Percentiles rank a stretch among this genome's conserved stretches.
phyloP scores from a whole-genome alignment of 2,329 filamentous ascomycete genomes.

The Graphilbum ipis-grandicollis region DNA sequence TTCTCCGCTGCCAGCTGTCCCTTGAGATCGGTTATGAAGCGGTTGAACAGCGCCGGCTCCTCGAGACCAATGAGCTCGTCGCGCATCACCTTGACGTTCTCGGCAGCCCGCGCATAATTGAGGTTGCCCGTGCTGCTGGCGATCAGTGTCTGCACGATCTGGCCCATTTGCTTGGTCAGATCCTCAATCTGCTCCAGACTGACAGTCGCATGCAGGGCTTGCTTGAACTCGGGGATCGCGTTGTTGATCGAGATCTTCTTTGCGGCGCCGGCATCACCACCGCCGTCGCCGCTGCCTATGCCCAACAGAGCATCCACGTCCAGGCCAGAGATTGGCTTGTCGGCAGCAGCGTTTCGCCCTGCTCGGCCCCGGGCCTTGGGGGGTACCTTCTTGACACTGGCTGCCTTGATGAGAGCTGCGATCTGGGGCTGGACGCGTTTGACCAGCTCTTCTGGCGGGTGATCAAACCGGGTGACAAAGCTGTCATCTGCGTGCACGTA shows the following conservation, averaged over 20 bases:
- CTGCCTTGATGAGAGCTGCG: constrained; percentile 45
- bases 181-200: constrained; percentile 45
- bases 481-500: constrained; percentile 44
- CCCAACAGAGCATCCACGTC: constrained; percentile 69
- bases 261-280: not conserved
- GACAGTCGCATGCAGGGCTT: constrained; percentile 45
- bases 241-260: constrained; percentile 42
- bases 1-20: constrained; percentile 48
- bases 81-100: constrained; percentile 62
- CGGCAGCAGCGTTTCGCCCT: constrained; percentile 39
- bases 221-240: constrained; percentile 80
- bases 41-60: constrained; percentile 60
- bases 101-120: constrained; percentile 57
- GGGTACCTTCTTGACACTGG: constrained; percentile 78
- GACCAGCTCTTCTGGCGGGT: constrained; percentile 51
- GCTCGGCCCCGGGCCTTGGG: constrained; percentile 62
- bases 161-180: constrained; percentile 56
- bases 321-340: constrained; percentile 74
- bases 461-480: constrained; percentile 50
- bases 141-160: constrained; percentile 52
- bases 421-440: constrained; percentile 39
- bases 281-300: constrained; percentile 10
- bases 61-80: constrained; percentile 62
- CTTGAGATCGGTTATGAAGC: constrained; percentile 56
- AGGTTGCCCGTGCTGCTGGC: constrained; percentile 56